Base-by-base conservation (phyloP, 163 green algal genomes). In the Chlamydomonas reinhardtii region DNA sequence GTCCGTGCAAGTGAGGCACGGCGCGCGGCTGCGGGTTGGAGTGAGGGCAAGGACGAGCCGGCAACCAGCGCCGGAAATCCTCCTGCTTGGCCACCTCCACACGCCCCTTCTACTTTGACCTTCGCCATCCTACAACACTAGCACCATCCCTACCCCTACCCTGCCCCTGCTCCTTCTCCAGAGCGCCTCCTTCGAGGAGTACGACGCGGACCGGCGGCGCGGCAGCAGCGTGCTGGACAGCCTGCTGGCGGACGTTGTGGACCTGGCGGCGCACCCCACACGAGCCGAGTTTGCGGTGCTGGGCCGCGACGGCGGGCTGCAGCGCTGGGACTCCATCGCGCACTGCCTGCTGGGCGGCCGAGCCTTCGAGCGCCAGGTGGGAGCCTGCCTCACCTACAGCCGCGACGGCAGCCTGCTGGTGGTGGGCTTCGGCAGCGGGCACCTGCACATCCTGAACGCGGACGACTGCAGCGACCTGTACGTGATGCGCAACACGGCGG, bases 231-330 rank as follows among this genome's bases (percentile, higher is more conserved):
- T 91, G 14, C 69, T 93, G 61, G 85, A 92, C 74, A 68, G 80
- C 5, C 84, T 91, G n/a, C 54, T 86, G 27, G 70, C 39, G 15
- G 75, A 82, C 70, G 74, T 94, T 22, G 77, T 85, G 16, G 88
- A 90, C 68, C 69, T 96, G 0, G 87, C 86, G 29, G 86, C 92
- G 34, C 91, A 96, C 89, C 94, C 94, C 65, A 88, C 80, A 17
- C 76, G 82, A 0, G 88, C 84, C 22, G 81, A 92, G 83, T 90
- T 96, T 71, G 52, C 80, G 15, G 86, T 93, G 35, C 74, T 93
- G 37, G 85, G 89, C 29, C 77, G 35, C 35, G 89, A 91, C 0
- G 43, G 83, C 32, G 73, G 93, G 39, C 82, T 88, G 72, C 82
- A 88, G 82, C 81, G 81, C 68, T 88, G 82, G 82, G 82, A 88